A percentile compares a stretch with the other conserved stretches of the same genome.
phyloP scores from a whole-genome alignment of 352 stramenopile species.

The Phytophthora aleatoria region DNA sequence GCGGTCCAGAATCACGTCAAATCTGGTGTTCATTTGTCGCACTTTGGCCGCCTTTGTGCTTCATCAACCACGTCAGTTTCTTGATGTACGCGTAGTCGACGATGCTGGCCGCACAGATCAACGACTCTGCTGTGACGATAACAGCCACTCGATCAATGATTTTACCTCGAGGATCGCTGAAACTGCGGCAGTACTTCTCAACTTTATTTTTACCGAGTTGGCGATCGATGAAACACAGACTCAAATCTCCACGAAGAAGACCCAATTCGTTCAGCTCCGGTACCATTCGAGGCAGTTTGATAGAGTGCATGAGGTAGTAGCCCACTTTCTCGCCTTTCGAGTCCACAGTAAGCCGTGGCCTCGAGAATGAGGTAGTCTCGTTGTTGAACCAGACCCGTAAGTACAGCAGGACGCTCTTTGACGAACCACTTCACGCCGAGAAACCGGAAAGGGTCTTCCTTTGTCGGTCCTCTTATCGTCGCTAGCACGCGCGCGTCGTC shows the following conservation, averaged over 20 bases:
- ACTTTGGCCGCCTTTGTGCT: neutral
- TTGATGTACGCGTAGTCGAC: conserved; percentile 7
- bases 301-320: conserved; percentile 5
- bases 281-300: conserved; percentile 6
- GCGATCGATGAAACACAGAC: conserved; percentile 6
- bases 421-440: conserved; percentile 7
- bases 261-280: conserved; percentile 2
- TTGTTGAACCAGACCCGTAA: conserved; percentile 2
- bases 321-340: conserved; percentile 1
- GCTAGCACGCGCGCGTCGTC: conserved; percentile 1
- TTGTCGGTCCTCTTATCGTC: conserved; percentile 2
- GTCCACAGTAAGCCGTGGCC: conserved; percentile 1
- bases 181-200: conserved; percentile 3
- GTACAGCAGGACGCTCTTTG: conserved; percentile 6
- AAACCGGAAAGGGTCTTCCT: conserved; percentile 4
- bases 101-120: neutral
- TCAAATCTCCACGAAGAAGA: conserved; percentile 5
- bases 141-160: conserved; percentile 2
- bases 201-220: neutral
- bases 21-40: neutral
- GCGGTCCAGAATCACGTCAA: neutral
- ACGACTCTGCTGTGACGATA: neutral
- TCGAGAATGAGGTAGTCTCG: conserved; percentile 8
- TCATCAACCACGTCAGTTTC: conserved; percentile 5
- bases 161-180: conserved; percentile 5